Evolutionary conservation across 140 eudicot species (phyloP).

Genomic region (Oenanthe javanica): DNA sequence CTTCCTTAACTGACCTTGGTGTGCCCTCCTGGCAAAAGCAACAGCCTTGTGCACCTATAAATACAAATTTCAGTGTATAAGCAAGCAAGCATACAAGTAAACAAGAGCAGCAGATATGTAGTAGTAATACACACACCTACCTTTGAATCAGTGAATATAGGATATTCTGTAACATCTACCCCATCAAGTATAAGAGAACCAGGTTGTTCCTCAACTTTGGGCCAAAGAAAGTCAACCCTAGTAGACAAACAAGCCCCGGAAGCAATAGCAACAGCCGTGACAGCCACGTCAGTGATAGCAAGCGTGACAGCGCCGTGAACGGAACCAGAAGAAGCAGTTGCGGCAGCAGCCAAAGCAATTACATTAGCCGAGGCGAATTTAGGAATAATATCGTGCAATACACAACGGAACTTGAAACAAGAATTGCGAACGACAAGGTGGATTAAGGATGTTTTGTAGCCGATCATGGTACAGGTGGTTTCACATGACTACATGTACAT

Average conservation of each 20-base stretch:
- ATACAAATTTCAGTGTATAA: background rate
- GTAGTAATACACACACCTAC: slow-evolving; percentile 25
- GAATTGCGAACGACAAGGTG: slow-evolving; percentile 9
- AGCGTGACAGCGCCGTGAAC: slow-evolving; percentile 75
- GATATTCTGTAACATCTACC: slow-evolving; percentile 84
- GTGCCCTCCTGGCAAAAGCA: slow-evolving; percentile 90
- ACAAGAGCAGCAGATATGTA: too few species aligned
- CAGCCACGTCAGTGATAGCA: slow-evolving; percentile 86
- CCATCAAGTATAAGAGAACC: slow-evolving; percentile 78
- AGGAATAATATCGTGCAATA: slow-evolving; percentile 31
- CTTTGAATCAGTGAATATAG: slow-evolving; percentile 70
- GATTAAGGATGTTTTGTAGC: slow-evolving; percentile 14
- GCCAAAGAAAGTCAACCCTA: slow-evolving; percentile 79
- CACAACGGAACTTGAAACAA: slow-evolving; percentile 23
- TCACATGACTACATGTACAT: background rate
- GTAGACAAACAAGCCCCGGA: slow-evolving; percentile 96
- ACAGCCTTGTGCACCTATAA: slow-evolving; percentile 82
- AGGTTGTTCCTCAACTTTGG: slow-evolving; percentile 76
- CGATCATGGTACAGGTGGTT: slow-evolving; percentile 18
- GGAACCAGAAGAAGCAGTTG: slow-evolving; percentile 50
- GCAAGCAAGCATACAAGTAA: too few species aligned
- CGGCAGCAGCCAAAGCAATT: slow-evolving; percentile 45
- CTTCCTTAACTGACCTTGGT: slow-evolving; percentile 69
- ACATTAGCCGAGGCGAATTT: slow-evolving; percentile 42
- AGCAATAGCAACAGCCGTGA: slow-evolving; percentile 91